Evolutionary conservation across 257 asterid genomes (phyloP).

Genomic region (Plantago ovata): DNA sequence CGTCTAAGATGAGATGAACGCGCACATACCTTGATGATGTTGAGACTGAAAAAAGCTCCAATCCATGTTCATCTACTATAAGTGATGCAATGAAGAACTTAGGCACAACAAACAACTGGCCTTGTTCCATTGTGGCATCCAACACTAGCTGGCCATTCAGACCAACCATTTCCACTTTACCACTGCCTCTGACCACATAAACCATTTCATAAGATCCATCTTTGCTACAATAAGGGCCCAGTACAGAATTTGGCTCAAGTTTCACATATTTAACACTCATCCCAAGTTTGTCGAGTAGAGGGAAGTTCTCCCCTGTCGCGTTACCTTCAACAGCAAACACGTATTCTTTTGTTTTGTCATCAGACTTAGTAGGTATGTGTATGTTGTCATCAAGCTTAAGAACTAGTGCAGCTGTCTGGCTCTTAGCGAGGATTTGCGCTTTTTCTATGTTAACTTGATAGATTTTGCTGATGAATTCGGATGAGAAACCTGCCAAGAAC

Average conservation of each 20-base stretch:
- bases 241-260: slow-evolving; percentile 12
- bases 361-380: slow-evolving; percentile 22
- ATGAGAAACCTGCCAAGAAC: slow-evolving; percentile 31
- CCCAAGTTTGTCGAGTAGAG: slow-evolving; percentile 19
- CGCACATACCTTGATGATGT: neutral
- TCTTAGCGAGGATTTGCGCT: slow-evolving; percentile 22
- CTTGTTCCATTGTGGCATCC: slow-evolving; percentile 23
- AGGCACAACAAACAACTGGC: slow-evolving; percentile 40
- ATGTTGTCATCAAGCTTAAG: slow-evolving; percentile 14
- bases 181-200: slow-evolving; percentile 34
- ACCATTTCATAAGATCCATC: slow-evolving; percentile 27
- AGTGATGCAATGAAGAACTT: slow-evolving; percentile 28
- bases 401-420: slow-evolving; percentile 24
- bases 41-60: slow-evolving; percentile 24
- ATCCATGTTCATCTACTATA: slow-evolving; percentile 29
- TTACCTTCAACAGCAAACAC: neutral
- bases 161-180: slow-evolving; percentile 32
- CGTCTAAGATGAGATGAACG: too few species aligned
- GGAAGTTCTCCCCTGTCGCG: slow-evolving; percentile 15
- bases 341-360: neutral
- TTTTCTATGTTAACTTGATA: slow-evolving; percentile 16
- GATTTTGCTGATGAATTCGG: slow-evolving; percentile 25
- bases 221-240: slow-evolving; percentile 23
- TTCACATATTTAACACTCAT: slow-evolving; percentile 28
- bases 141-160: slow-evolving; percentile 30